These are phyloP conservation scores for Capsicum rhomboideum DNA, from an alignment of 257 asterid species.

Conservation along the genomic window DNA sequence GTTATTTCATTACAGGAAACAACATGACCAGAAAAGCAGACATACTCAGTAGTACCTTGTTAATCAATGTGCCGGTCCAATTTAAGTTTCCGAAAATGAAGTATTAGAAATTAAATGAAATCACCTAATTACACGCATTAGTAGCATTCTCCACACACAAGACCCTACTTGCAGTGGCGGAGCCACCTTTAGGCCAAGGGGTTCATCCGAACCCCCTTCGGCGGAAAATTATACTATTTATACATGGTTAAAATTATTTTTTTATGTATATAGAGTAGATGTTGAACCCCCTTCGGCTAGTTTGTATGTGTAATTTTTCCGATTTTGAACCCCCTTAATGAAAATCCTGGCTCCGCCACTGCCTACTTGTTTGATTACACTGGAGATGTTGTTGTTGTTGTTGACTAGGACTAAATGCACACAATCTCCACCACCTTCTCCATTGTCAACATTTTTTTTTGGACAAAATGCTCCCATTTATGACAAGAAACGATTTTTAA, in stretches of 20 bases:
- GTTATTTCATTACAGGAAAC: not conserved
- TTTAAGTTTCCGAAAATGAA: not conserved
- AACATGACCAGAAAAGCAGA: not conserved
- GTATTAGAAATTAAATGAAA: not conserved
- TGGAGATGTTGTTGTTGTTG: not conserved
- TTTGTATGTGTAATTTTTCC: too few species aligned
- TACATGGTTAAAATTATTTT: too few species aligned
- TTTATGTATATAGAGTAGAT: too few species aligned
- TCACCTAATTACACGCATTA: not conserved
- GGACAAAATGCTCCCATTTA: not conserved
- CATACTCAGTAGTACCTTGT: not conserved
- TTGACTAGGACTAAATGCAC: not conserved
- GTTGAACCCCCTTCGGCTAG: too few species aligned
- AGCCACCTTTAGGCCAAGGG: too few species aligned
- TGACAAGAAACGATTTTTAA: not conserved
- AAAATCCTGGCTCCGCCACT: too few species aligned
- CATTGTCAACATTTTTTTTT: not conserved
- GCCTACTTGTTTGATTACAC: not conserved
- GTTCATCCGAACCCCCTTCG: too few species aligned
- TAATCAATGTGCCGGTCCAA: not conserved
- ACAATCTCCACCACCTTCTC: not conserved
- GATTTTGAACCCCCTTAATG: too few species aligned
- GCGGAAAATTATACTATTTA: too few species aligned
- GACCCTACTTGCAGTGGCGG: too few species aligned
- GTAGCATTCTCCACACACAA: not conserved